Conservation (phyloP, 73 alveolate genomes). For the Blepharisma japonicum region DNA sequence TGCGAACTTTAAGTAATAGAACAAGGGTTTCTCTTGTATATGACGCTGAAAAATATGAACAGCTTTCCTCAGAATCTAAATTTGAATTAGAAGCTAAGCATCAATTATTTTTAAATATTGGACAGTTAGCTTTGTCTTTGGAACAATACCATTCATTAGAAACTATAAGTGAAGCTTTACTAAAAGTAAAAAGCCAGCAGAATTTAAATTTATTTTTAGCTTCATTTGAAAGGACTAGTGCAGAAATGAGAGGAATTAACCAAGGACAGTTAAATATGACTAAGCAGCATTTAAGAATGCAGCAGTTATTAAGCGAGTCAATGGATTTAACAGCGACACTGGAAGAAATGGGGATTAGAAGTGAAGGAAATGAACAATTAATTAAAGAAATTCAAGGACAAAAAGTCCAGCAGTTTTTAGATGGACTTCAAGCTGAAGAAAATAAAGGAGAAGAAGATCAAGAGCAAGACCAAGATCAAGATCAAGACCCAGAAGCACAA, state of each 20-base stretch:
- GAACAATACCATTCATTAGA: background rate
- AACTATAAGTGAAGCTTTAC: background rate
- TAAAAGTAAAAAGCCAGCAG: constrained; percentile 13
- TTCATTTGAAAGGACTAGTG: constrained; percentile 7
- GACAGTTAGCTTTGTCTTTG: background rate
- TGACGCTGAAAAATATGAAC: background rate
- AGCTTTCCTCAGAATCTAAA: background rate
- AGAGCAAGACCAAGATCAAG: constrained; percentile 9
- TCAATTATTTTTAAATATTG: background rate
- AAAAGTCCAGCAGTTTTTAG: constrained; percentile 31
- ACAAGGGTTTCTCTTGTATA: background rate
- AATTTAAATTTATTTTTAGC: background rate
- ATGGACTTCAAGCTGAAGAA: constrained; percentile 13
- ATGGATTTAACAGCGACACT: constrained; percentile 25
- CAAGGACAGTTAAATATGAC: background rate
- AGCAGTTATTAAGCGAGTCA: background rate
- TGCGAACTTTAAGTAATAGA: background rate
- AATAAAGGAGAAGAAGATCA: constrained; percentile 34
- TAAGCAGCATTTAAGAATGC: constrained; percentile 7
- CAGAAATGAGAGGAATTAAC: constrained; percentile 17
- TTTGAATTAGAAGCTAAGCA: background rate
- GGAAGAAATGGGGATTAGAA: constrained; percentile 36
- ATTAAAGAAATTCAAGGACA: background rate
- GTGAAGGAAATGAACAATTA: background rate
- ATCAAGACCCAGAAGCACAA: constrained; percentile 23